Evolutionary conservation across 2,329 filamentous ascomycete genomes (phyloP).

Genomic region (Xylaria digitata): DNA sequence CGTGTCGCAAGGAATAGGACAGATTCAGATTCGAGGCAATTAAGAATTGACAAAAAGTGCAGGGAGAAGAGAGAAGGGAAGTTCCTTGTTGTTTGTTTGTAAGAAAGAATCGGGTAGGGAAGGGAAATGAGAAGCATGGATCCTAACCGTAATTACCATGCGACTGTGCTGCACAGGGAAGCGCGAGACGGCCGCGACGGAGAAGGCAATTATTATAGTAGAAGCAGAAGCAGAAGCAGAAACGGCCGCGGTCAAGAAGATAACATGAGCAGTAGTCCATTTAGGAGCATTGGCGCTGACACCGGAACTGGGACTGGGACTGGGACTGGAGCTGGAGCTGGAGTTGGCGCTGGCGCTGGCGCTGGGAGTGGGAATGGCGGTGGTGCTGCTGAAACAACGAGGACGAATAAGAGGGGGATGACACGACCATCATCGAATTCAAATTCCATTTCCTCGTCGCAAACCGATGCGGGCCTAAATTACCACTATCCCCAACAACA

Average conservation of each 20-base stretch:
- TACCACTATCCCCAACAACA: slow-evolving; percentile 7
- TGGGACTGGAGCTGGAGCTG: slow-evolving; percentile 11
- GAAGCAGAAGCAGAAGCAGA: slow-evolving; percentile 1
- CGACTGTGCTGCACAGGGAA: slow-evolving; percentile 44
- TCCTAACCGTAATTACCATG: slow-evolving; percentile 43
- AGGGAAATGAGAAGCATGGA: slow-evolving; percentile 17
- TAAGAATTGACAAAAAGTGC: background rate
- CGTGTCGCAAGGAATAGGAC: background rate
- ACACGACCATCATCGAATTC: slow-evolving; percentile 37
- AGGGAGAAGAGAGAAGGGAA: slow-evolving; percentile 17
- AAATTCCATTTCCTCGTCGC: slow-evolving; percentile 18
- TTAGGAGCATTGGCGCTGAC: slow-evolving; percentile 7
- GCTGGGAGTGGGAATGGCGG: slow-evolving; percentile 4
- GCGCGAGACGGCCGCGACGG: slow-evolving; percentile 33
- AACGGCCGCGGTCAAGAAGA: slow-evolving; percentile 17
- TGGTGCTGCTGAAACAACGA: slow-evolving; percentile 17
- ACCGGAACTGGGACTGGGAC: background rate
- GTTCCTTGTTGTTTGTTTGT: slow-evolving; percentile 1
- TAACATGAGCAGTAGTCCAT: slow-evolving; percentile 19
- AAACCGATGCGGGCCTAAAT: slow-evolving; percentile 11
- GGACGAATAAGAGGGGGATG: slow-evolving; percentile 33
- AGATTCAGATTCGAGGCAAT: background rate
- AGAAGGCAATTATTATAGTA: slow-evolving; percentile 20
- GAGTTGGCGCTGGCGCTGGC: background rate
- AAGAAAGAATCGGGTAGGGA: slow-evolving; percentile 19